Conservation (phyloP, 805 yeast species). For the Suhomyces prunicola region DNA sequence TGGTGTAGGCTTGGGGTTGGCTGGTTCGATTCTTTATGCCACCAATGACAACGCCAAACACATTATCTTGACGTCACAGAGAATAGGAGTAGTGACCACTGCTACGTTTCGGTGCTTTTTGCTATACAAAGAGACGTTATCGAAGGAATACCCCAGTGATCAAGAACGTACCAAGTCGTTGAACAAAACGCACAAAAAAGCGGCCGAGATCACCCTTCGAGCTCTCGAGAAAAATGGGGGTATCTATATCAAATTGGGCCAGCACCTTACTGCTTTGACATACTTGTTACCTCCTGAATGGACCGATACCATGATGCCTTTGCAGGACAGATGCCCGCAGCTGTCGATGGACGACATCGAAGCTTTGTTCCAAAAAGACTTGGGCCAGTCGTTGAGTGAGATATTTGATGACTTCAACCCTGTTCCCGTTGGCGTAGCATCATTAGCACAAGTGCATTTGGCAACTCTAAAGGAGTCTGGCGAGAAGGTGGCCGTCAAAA, state of each 20-base stretch:
- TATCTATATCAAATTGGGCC: slow-evolving; percentile 89
- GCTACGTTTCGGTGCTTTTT: slow-evolving; percentile 75
- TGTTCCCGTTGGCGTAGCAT: slow-evolving; percentile 89
- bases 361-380: slow-evolving; percentile 64
- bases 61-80: slow-evolving; percentile 34
- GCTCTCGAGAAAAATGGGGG: slow-evolving; percentile 91
- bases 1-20: slow-evolving; percentile 29
- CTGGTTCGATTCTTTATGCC: slow-evolving; percentile 26
- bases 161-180: slow-evolving; percentile 53
- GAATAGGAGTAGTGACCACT: slow-evolving; percentile 59
- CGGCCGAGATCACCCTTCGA: slow-evolving; percentile 73
- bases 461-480: slow-evolving; percentile 61
- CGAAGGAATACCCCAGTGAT: slow-evolving; percentile 36
- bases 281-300: slow-evolving; percentile 89
- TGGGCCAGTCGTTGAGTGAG: slow-evolving; percentile 58
- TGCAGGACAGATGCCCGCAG: slow-evolving; percentile 87
- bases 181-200: slow-evolving; percentile 62
- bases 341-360: slow-evolving; percentile 69
- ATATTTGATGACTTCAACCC: slow-evolving; percentile 64
- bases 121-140: slow-evolving; percentile 60
- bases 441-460: slow-evolving; percentile 91
- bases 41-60: slow-evolving; percentile 41
- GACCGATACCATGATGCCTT: slow-evolving; percentile 91
- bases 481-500: slow-evolving; percentile 84
- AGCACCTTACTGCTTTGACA: slow-evolving; percentile 88